phyloP scores from a whole-genome alignment of 768 basidiomycete species.

The Phlebiopsis flavidoalba region DNA sequence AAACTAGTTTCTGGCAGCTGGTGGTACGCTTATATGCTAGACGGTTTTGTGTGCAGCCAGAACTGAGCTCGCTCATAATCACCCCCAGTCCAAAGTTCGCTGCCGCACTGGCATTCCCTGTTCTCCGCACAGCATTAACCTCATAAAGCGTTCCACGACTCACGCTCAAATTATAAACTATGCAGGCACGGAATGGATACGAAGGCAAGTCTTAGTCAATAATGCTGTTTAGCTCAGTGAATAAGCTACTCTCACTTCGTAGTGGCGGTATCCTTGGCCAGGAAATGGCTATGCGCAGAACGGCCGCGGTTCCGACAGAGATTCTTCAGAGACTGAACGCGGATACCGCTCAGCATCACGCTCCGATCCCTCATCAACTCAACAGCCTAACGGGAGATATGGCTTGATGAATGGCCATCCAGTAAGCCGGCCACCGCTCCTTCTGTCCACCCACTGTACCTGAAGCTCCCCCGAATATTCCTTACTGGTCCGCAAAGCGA shows the following conservation, averaged over 20 bases:
- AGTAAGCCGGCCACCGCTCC: constrained; percentile 21
- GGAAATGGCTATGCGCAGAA: constrained; percentile 13
- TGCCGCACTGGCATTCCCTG: not conserved
- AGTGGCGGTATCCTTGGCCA: constrained; percentile 15
- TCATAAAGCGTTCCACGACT: not conserved
- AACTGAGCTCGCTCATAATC: no score
- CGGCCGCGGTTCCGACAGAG: constrained; percentile 17
- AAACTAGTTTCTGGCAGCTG: not conserved
- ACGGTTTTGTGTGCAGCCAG: not conserved
- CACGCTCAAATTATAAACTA: not conserved
- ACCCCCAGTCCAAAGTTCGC: not conserved
- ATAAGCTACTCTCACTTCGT: not conserved
- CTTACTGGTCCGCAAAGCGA: constrained; percentile 84
- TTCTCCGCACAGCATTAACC: not conserved
- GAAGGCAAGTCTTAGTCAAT: constrained; percentile 3
- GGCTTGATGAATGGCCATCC: constrained; percentile 22
- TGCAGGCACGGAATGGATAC: constrained; percentile 1
- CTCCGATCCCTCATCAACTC: constrained; percentile 24
- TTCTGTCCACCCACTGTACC: constrained; percentile 26
- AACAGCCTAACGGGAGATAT: not conserved
- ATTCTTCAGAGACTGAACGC: constrained; percentile 29
- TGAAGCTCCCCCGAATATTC: constrained; percentile 54
- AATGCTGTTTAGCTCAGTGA: not conserved
- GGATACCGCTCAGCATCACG: constrained; percentile 25
- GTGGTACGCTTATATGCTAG: not conserved